Conservation (phyloP, 306 rosid species). For the Cucumis sativus region Cucumber_9930_V3 NC_026660.2:10409501-10410000, state of each 20-base stretch:
- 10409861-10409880: constrained; percentile 44
- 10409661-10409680: too few relatives aligned
- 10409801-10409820: constrained; percentile 75
- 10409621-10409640: too few relatives aligned
- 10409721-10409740: not conserved
- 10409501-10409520: not conserved
- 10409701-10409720: not conserved
- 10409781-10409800: constrained; percentile 67
- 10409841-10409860: constrained; percentile 84
- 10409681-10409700: not conserved
- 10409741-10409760: constrained; percentile 54
- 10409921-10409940: not conserved
- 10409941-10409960: not conserved
- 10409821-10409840: constrained; percentile 66
- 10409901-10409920: not conserved
- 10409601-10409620: too few relatives aligned
- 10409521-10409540: not conserved
- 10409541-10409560: not conserved
- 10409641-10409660: too few relatives aligned
- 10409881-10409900: not conserved
- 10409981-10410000: not conserved
- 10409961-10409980: not conserved
- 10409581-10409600: too few relatives aligned
- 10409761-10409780: constrained; percentile 52
- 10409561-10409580: not conserved